Evolutionary conservation across 371 early-diverging fungal species (phyloP), one percentile per base, ranked within the genome.

Genomic region (Haplosporangium sp.): DNA sequence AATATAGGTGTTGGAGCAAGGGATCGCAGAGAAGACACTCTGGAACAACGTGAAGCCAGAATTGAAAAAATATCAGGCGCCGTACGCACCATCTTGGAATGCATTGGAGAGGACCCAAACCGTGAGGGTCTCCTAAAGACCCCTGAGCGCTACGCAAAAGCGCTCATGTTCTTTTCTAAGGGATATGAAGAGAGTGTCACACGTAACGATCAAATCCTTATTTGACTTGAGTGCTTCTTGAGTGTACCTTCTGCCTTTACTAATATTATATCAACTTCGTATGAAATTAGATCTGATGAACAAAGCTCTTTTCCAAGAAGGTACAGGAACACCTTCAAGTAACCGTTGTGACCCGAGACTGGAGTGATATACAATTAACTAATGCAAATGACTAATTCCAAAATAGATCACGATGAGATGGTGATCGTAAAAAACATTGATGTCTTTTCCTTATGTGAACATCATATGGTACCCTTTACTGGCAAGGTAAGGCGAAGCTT

Each of bases 381-480:
- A 50, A 50, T n/a, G n/a, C n/a, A 50, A 15, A 3, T n/a, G n/a
- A n/a, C 50, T n/a, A 15, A 50, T 50, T 5, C 50, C 9, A 42
- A n/a, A n/a, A n/a, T 50, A 91, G 97, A 98, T 76, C 96, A 98
- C 83, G 97, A 98, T 68, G 99, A 98, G 76, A 98, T 98, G 98
- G 99, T 97, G 20, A 93, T 98, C 86, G 97, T 98, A 27, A 95
- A 94, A 84, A 92, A 98, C 82, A 97, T 98, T 67, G 95, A 96
- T 71, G 90, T 98, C 2, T 97, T 96, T 79, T 96, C 97, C n/a
- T 84, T 98, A 63, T 99, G 99, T 84, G 99, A 99, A 84, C 99
- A 99, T 84, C 99, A 99, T 77, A 89, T 98, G 92, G 99, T 99
- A 0, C 99, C 99, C 3, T 98, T 99, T 74, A 91, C 92, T 67